Conservation (phyloP, 179 eudicot genomes). For the Camellia oleifera region DNA sequence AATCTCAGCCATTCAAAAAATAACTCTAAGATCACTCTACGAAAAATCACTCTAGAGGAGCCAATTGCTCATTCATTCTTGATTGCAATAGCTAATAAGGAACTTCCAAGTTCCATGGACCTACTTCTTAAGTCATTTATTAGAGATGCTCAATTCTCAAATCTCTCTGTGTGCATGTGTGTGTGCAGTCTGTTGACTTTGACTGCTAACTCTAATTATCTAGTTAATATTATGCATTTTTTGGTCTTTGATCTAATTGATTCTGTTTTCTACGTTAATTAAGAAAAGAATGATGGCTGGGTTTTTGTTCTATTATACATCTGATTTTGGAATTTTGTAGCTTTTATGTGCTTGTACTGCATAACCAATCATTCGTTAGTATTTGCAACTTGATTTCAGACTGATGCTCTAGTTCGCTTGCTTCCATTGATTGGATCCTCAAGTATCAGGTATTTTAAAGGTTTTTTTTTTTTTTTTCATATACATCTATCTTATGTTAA, state of each 20-base stretch:
- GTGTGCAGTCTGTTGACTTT: not conserved
- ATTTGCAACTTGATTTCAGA: slow-evolving; percentile 46
- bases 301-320: not conserved
- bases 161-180: not conserved
- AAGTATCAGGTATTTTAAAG: slow-evolving; percentile 51
- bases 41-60: no score
- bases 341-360: slow-evolving; percentile 3
- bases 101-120: not conserved
- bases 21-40: no score
- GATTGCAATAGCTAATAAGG: not conserved
- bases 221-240: not conserved
- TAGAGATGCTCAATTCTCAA: not conserved
- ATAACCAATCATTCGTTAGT: not conserved
- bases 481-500: not conserved
- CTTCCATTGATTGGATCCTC: slow-evolving; percentile 98
- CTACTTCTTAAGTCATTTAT: not conserved
- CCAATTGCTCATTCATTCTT: not conserved
- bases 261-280: not conserved
- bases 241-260: not conserved
- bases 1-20: no score
- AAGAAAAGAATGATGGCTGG: not conserved
- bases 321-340: not conserved
- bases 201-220: not conserved
- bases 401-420: slow-evolving; percentile 79
- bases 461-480: not conserved